phyloP scores from a whole-genome alignment of 192 early-diverging fungal genomes.

The Geranomyces variabilis region DNA sequence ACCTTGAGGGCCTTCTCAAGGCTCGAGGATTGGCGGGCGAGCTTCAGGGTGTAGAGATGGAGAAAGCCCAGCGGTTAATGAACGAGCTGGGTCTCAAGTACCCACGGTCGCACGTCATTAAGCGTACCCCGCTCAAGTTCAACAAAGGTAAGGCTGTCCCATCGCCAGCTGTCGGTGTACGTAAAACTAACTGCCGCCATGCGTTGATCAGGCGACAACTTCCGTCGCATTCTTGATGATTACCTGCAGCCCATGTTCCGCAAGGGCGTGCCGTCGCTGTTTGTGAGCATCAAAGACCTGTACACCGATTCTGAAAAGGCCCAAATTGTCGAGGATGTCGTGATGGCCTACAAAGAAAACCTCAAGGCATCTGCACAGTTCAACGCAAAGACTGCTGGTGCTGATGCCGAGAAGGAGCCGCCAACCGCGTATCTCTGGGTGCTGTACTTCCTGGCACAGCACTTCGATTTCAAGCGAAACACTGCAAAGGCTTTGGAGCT shows the following conservation, averaged over 20 bases:
- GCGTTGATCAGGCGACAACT: conserved; percentile 35
- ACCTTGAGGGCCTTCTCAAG: conserved; percentile 68
- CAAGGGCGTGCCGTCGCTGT: conserved; percentile 94
- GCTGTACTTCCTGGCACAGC: conserved; percentile 89
- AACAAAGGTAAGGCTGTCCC: conserved; percentile 59
- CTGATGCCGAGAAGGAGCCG: conserved; percentile 66
- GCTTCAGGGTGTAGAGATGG: conserved; percentile 36
- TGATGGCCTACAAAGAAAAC: conserved; percentile 60
- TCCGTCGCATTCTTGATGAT: conserved; percentile 57
- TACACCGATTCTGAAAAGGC: conserved; percentile 73
- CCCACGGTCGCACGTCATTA: conserved; percentile 80
- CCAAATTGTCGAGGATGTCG: conserved; percentile 66
- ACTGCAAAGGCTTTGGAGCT: conserved; percentile 69
- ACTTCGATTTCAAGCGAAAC: conserved; percentile 78
- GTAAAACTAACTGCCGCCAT: not conserved
- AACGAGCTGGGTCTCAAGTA: conserved; percentile 68
- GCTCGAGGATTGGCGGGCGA: conserved; percentile 58
- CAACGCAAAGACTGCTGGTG: conserved; percentile 36
- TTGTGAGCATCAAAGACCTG: conserved; percentile 77
- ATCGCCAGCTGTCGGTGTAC: not conserved
- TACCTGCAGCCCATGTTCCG: conserved; percentile 75
- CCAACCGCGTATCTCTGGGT: conserved; percentile 85
- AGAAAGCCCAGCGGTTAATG: conserved; percentile 41
- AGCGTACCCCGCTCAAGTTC: conserved; percentile 75
- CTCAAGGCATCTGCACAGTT: conserved; percentile 35